These are phyloP conservation scores for Spongospora subterranea DNA, from an alignment of 208 protist genomes.

Conservation along the genomic window DNA sequence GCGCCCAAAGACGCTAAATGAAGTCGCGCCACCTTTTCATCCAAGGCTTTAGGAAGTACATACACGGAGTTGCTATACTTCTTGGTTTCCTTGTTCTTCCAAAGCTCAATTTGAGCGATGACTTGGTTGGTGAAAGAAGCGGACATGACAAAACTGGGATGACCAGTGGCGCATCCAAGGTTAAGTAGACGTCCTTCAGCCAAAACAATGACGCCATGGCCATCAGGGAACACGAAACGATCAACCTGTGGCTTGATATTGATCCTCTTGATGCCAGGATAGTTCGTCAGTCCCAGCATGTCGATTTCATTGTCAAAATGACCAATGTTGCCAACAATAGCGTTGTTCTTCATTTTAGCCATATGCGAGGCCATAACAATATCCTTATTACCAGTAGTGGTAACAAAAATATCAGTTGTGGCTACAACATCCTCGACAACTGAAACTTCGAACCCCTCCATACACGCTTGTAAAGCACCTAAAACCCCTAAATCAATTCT, in stretches of 20 bases:
- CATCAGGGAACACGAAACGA: conserved; percentile 91
- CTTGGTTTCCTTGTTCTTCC: conserved; percentile 83
- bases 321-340: conserved; percentile 99
- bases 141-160: conserved; percentile 99
- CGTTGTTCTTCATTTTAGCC: conserved; percentile 96
- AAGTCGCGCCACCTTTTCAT: conserved; percentile 98
- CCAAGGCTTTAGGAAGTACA: conserved; percentile 97
- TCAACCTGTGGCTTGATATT: conserved; percentile 99
- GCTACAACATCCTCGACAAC: conserved; percentile 90
- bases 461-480: conserved; percentile 96
- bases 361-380: conserved; percentile 96
- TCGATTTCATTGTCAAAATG: conserved; percentile 99
- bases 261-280: conserved; percentile 85
- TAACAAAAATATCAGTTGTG: conserved; percentile 95
- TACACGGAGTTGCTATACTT: conserved; percentile 94
- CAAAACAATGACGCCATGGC: conserved; percentile 77
- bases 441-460: conserved; percentile 96
- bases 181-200: conserved; percentile 94
- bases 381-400: conserved; percentile 96
- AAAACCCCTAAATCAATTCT: not conserved
- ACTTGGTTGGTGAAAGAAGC: conserved; percentile 99
- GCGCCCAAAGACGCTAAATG: conserved; percentile 95
- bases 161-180: conserved; percentile 98
- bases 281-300: conserved; percentile 88
- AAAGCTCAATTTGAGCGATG: conserved; percentile 98